Conservation (phyloP, 2,329 filamentous ascomycete genomes). For the Cadophora gregata region DNA sequence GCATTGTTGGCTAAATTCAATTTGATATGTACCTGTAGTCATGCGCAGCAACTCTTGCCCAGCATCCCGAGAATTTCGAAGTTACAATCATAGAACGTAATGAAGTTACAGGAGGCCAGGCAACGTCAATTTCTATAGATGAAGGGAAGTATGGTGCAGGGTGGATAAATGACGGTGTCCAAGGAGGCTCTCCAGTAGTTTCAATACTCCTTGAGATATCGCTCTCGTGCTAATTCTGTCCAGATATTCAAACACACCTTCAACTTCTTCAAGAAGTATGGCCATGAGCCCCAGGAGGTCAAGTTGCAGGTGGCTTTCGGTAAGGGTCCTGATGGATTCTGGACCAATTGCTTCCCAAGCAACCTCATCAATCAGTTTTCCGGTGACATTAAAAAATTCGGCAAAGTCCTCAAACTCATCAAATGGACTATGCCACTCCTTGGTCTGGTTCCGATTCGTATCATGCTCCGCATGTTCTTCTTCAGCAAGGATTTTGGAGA, state of each 20-base stretch:
- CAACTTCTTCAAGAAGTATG: constrained; percentile 65
- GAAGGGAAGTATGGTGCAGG: constrained; percentile 60
- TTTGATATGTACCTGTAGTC: constrained; percentile 49
- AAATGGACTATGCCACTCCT: constrained; percentile 66
- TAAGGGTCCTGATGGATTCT: constrained; percentile 64
- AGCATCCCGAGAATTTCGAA: constrained; percentile 69
- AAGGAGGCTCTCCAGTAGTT: constrained; percentile 56
- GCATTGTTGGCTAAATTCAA: background rate
- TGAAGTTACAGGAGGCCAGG: constrained; percentile 65
- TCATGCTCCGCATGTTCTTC: constrained; percentile 69
- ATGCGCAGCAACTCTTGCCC: constrained; percentile 69
- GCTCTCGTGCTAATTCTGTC: constrained; percentile 42
- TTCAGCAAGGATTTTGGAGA: constrained; percentile 75
- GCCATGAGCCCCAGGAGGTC: constrained; percentile 61
- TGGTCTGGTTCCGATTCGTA: constrained; percentile 65
- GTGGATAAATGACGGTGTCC: constrained; percentile 69
- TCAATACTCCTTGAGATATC: constrained; percentile 21
- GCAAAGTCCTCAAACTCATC: constrained; percentile 60
- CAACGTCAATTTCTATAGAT: constrained; percentile 63
- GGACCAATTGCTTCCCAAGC: constrained; percentile 70
- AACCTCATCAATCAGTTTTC: constrained; percentile 61
- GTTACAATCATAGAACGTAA: constrained; percentile 67
- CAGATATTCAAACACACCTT: constrained; percentile 72
- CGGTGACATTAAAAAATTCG: constrained; percentile 62
- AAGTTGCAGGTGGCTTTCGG: constrained; percentile 67